Percentiles rank a stretch among this genome's conserved stretches.
Conservation (phyloP, 306 rosid species). For the Elaeagnus macrophylla region DNA sequence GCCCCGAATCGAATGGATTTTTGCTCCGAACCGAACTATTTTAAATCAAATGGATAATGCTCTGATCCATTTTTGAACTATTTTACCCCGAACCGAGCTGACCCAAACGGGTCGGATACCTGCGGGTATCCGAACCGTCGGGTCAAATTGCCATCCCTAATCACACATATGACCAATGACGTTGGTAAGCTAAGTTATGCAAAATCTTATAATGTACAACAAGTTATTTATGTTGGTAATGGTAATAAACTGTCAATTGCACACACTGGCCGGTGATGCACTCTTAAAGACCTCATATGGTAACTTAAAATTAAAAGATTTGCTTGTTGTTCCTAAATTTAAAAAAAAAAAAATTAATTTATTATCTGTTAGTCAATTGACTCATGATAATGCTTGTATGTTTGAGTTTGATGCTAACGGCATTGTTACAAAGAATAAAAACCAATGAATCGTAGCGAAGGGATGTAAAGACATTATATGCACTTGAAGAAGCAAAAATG, state of each 20-base stretch:
- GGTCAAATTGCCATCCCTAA: no score
- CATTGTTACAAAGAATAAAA: not conserved
- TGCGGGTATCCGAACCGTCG: no score
- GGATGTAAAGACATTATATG: not conserved
- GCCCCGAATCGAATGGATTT: no score
- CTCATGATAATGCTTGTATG: not conserved
- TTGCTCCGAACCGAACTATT: no score
- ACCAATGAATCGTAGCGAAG: not conserved
- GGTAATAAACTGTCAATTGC: not conserved
- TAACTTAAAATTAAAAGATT: not conserved
- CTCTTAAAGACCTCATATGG: not conserved
- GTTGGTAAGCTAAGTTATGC: not conserved
- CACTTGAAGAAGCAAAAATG: not conserved
- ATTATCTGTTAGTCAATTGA: not conserved
- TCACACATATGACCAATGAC: not conserved
- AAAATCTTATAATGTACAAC: not conserved
- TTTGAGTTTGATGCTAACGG: not conserved
- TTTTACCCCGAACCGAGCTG: no score
- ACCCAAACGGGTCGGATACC: no score
- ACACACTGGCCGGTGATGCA: not conserved
- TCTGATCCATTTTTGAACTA: no score
- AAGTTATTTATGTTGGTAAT: not conserved
- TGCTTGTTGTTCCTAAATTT: not conserved
- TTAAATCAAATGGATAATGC: no score
- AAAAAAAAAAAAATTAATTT: no score